Percentiles rank a stretch among this genome's conserved stretches.
phyloP scores from a whole-genome alignment of 2,329 filamentous ascomycete genomes.

The Waltergamsia citrina region DNA sequence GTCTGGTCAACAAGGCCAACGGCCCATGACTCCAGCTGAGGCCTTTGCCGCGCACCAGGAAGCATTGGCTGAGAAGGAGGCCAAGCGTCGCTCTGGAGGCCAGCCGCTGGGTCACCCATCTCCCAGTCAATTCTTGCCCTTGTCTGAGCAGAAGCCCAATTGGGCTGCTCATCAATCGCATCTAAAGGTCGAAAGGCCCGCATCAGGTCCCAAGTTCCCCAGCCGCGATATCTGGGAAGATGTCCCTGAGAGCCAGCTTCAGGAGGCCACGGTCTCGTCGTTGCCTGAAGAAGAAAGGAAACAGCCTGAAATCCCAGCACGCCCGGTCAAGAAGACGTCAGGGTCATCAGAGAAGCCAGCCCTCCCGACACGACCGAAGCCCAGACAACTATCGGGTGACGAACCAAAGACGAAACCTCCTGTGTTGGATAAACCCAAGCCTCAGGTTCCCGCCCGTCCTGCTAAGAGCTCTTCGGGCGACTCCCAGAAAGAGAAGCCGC shows the following conservation, averaged over 20 bases:
- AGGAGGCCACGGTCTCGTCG: slow-evolving; percentile 55
- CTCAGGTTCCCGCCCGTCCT: slow-evolving; percentile 51
- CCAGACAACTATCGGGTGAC: slow-evolving; percentile 28
- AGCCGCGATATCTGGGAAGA: slow-evolving; percentile 95
- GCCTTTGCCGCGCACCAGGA: slow-evolving; percentile 59
- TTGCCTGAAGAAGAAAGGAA: slow-evolving; percentile 6
- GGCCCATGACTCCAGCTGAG: slow-evolving; percentile 47
- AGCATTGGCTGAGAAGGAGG: slow-evolving; percentile 51
- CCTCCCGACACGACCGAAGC: slow-evolving; percentile 45
- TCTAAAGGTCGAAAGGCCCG: slow-evolving; percentile 45
- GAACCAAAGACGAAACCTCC: slow-evolving; percentile 28
- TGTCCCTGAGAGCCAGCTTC: slow-evolving; percentile 69
- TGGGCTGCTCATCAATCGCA: slow-evolving; percentile 39
- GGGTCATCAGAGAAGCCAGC: slow-evolving; percentile 29
- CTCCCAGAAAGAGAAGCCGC: slow-evolving; percentile 65
- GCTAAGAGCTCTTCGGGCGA: slow-evolving; percentile 36
- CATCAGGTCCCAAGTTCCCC: slow-evolving; percentile 65
- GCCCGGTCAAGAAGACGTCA: slow-evolving; percentile 27
- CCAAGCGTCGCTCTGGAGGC: slow-evolving; percentile 3
- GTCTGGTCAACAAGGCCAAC: slow-evolving; percentile 16
- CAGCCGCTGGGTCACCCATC: no score
- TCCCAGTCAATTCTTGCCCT: slow-evolving; percentile 40
- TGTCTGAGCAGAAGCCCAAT: slow-evolving; percentile 18
- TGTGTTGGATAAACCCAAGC: slow-evolving; percentile 47
- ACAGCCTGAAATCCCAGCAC: slow-evolving; percentile 18